Evolutionary conservation across 768 basidiomycete species (phyloP).

Genomic region (Pulveroboletus sp.): DNA sequence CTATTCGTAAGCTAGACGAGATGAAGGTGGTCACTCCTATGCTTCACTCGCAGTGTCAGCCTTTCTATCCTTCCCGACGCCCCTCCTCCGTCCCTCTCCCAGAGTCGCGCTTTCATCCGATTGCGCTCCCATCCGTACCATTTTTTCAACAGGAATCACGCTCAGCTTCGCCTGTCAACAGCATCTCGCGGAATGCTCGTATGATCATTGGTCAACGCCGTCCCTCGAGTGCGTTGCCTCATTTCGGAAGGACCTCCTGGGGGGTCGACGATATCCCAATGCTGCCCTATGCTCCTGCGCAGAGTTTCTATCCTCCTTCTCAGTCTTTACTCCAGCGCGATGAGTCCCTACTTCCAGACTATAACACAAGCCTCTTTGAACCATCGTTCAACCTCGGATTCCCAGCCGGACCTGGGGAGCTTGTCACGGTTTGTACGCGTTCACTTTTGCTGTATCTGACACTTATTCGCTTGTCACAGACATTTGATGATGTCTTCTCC

Average conservation of each 20-base stretch:
- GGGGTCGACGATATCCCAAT: constrained; percentile 27
- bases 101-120: constrained; percentile 35
- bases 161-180: constrained; percentile 40
- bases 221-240: constrained; percentile 45
- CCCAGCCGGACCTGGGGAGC: constrained; percentile 10
- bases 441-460: accelerated
- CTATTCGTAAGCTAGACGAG: constrained; percentile 50
- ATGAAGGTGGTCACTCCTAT: not conserved
- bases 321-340: constrained; percentile 37
- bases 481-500: constrained; percentile 22
- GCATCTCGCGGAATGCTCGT: constrained; percentile 42
- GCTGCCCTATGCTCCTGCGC: constrained; percentile 1
- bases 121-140: constrained; percentile 41
- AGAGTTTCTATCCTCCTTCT: constrained; percentile 9
- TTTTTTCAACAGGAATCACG: constrained; percentile 39
- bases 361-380: constrained; percentile 46
- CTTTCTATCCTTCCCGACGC: constrained; percentile 42
- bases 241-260: constrained; percentile 26
- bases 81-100: constrained; percentile 63
- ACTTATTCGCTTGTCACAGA: constrained; percentile 6
- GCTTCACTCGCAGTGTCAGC: constrained; percentile 5
- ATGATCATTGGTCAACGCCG: constrained; percentile 43
- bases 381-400: constrained; percentile 33
- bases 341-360: constrained; percentile 45
- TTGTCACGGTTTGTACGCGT: constrained; percentile 11